Evolutionary conservation across 495 filamentous ascomycete genomes (phyloP).

Genomic region (Pyrenopolyporus hunteri): DNA sequence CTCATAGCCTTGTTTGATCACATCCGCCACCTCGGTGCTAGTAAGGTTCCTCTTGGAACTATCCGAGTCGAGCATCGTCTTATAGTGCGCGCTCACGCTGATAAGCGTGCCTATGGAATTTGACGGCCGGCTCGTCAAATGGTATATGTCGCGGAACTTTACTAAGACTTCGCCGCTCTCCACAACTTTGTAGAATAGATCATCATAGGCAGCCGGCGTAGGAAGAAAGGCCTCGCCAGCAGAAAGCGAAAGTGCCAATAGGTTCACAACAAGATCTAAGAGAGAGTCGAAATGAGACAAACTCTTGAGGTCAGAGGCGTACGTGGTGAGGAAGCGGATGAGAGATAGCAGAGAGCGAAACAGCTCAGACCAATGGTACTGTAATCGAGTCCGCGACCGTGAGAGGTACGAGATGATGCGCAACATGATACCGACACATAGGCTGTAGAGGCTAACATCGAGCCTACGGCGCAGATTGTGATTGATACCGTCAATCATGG

Average conservation of each 20-base stretch:
- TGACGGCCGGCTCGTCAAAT: conserved; percentile 56
- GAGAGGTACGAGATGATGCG: conserved; percentile 84
- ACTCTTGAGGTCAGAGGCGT: conserved; percentile 73
- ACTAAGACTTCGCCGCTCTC: conserved; percentile 84
- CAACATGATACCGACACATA: conserved; percentile 77
- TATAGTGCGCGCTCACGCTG: conserved; percentile 84
- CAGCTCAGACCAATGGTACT: conserved; percentile 95
- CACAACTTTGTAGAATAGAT: conserved; percentile 97
- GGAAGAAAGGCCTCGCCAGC: conserved; percentile 93
- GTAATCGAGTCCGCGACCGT: conserved; percentile 73
- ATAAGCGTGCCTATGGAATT: conserved; percentile 84
- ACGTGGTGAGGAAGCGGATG: conserved; percentile 88
- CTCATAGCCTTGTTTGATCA: conserved; percentile 96
- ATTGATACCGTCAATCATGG: conserved; percentile 86
- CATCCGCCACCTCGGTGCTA: conserved; percentile 81
- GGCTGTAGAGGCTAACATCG: conserved; percentile 84
- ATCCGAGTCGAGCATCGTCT: conserved; percentile 74
- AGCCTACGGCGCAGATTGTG: conserved; percentile 89
- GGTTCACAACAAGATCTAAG: conserved; percentile 75
- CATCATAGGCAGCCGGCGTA: conserved; percentile 85
- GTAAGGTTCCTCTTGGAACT: conserved; percentile 68
- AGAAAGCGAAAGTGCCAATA: conserved; percentile 87
- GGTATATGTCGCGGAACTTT: conserved; percentile 82
- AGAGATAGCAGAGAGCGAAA: conserved; percentile 90
- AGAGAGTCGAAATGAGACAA: conserved; percentile 64